Evolutionary conservation across 805 yeast genomes (phyloP).

Genomic region (Yamadazyma akitaensis): DNA sequence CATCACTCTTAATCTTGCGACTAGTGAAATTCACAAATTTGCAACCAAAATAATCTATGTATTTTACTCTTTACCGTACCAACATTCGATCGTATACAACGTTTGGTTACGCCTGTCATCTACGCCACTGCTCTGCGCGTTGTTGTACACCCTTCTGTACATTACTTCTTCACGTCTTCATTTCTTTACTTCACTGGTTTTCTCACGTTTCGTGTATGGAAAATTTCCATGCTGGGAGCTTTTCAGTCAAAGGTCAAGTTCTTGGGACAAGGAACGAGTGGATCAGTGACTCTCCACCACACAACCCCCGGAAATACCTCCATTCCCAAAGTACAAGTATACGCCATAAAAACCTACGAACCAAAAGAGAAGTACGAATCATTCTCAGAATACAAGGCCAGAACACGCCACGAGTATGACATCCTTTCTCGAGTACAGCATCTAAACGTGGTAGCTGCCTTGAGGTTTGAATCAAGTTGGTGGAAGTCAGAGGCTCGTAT

Average conservation of each 20-base stretch:
- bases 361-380: constrained; percentile 38
- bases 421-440: constrained; percentile 27
- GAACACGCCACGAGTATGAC: constrained; percentile 38
- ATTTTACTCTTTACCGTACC: too few relatives aligned
- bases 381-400: constrained; percentile 31
- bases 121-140: too few relatives aligned
- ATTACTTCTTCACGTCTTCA: neutral
- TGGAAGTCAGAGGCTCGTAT: constrained; percentile 15
- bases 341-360: constrained; percentile 48
- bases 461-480: constrained; percentile 22
- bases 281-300: constrained; percentile 7
- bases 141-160: neutral
- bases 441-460: constrained; percentile 32
- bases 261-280: constrained; percentile 12
- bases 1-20: too few relatives aligned
- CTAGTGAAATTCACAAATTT: too few relatives aligned
- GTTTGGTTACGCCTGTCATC: too few relatives aligned
- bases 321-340: constrained; percentile 4
- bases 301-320: neutral
- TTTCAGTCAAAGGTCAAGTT: neutral
- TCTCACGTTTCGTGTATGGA: neutral
- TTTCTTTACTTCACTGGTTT: neutral
- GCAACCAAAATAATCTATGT: too few relatives aligned
- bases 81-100: too few relatives aligned
- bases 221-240: neutral